A percentile compares a stretch with the other conserved stretches of the same genome.
Evolutionary conservation across 495 filamentous ascomycete species (phyloP).

Genomic region (Usnea hakonensis): DNA sequence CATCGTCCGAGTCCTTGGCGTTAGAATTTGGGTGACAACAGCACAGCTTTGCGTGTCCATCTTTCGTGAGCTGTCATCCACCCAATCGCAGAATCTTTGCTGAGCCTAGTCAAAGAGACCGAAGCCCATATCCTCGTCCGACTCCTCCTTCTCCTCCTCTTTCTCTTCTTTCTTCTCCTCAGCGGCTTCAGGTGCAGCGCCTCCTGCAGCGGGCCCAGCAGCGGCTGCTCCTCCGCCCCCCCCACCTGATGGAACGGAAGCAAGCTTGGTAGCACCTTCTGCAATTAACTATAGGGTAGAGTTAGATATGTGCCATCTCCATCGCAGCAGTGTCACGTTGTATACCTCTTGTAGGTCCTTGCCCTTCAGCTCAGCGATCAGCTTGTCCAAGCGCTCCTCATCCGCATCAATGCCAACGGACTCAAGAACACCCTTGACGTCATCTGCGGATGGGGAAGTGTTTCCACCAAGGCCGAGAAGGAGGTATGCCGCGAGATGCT

Average conservation of each 20-base stretch:
- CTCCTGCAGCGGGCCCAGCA: constrained; percentile 55
- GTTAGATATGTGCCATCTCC: not conserved
- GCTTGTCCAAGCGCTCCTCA: constrained; percentile 70
- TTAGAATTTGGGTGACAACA: not conserved
- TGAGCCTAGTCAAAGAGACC: constrained; percentile 89
- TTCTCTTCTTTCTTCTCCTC: constrained; percentile 68
- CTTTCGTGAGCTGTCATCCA: not conserved
- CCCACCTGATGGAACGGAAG: constrained; percentile 93
- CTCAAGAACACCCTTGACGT: constrained; percentile 85
- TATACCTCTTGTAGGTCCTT: constrained; percentile 95
- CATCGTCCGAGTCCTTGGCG: not conserved
- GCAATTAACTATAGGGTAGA: constrained; percentile 66
- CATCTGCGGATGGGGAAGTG: constrained; percentile 72
- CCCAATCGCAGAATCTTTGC: not conserved
- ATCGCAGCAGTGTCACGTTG: not conserved
- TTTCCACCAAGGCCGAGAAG: constrained; percentile 93
- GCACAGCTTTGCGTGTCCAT: not conserved
- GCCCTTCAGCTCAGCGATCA: constrained; percentile 88
- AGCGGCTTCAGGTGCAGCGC: constrained; percentile 57
- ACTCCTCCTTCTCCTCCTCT: constrained; percentile 76
- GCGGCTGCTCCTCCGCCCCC: constrained; percentile 58
- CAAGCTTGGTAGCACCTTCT: constrained; percentile 87
- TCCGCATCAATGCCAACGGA: constrained; percentile 96
- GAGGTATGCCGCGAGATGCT: constrained; percentile 98
- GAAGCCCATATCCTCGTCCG: constrained; percentile 99